These are phyloP conservation scores for Isabelozyma pseudorhagii DNA, from an alignment of 805 yeast species.

Conservation along the genomic window DNA sequence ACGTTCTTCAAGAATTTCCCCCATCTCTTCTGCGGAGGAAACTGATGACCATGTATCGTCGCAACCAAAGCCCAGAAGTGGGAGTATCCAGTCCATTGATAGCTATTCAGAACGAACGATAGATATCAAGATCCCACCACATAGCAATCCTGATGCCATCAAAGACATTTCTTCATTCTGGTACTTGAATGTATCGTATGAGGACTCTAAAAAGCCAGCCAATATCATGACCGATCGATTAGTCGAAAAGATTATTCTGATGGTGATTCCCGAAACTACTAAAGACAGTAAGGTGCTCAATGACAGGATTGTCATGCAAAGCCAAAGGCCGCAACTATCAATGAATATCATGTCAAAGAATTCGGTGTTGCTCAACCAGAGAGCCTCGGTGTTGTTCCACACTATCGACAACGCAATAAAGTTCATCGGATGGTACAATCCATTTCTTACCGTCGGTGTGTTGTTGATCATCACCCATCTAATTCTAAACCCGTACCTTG, in stretches of 20 bases:
- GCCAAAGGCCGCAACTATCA: conserved; percentile 64
- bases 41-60: not conserved
- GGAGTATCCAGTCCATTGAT: not conserved
- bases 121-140: not conserved
- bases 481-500: conserved; percentile 58
- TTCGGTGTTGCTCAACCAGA: conserved; percentile 57
- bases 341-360: conserved; percentile 69
- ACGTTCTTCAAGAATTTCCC: not conserved
- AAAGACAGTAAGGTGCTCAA: conserved; percentile 41
- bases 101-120: not conserved
- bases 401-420: conserved; percentile 53
- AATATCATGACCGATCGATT: conserved; percentile 56
- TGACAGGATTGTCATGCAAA: conserved; percentile 57
- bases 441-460: conserved; percentile 58
- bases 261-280: conserved; percentile 63
- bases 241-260: conserved; percentile 64
- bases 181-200: conserved; percentile 16
- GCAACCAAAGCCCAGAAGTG: not conserved
- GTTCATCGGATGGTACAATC: conserved; percentile 63
- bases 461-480: conserved; percentile 48
- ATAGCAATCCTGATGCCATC: not conserved
- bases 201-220: conserved; percentile 13
- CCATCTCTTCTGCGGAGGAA: not conserved
- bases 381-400: conserved; percentile 61
- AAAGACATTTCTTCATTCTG: conserved; percentile 19